Evolutionary conservation across 306 rosid genomes (phyloP).

Genomic region (Quercus mongolica): DNA sequence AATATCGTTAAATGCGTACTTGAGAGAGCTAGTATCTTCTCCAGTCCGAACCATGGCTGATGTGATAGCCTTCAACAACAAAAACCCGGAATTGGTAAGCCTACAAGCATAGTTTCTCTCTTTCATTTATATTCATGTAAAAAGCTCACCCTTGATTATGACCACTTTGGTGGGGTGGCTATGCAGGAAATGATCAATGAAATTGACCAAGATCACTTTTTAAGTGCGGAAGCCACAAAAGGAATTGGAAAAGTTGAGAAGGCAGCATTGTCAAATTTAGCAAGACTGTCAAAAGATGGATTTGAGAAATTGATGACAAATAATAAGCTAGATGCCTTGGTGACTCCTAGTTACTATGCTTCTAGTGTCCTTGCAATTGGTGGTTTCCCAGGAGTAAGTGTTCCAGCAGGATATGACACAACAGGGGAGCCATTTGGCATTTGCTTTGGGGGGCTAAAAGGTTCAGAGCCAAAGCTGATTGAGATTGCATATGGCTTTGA

Average conservation of each 20-base stretch:
- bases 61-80: conserved; percentile 54
- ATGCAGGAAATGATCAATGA: conserved; percentile 14
- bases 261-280: conserved; percentile 11
- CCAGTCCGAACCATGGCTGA: conserved; percentile 46
- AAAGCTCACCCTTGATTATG: background rate
- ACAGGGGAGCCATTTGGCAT: conserved; percentile 37
- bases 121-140: background rate
- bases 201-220: conserved; percentile 24
- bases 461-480: conserved; percentile 34
- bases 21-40: conserved; percentile 36
- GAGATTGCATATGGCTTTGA: conserved; percentile 42
- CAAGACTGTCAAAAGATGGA: conserved; percentile 22
- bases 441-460: conserved; percentile 36
- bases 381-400: conserved; percentile 40
- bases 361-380: conserved; percentile 37
- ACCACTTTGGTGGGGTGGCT: background rate
- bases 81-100: conserved; percentile 33
- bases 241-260: conserved; percentile 19
- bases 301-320: conserved; percentile 37
- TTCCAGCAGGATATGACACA: conserved; percentile 36
- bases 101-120: background rate
- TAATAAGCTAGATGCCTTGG: conserved; percentile 27
- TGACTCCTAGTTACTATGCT: conserved; percentile 23
- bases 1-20: conserved; percentile 43
- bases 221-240: conserved; percentile 11